Evolutionary conservation across 108 stramenopile species (phyloP).

Genomic region (Epithemia pelagica): DNA sequence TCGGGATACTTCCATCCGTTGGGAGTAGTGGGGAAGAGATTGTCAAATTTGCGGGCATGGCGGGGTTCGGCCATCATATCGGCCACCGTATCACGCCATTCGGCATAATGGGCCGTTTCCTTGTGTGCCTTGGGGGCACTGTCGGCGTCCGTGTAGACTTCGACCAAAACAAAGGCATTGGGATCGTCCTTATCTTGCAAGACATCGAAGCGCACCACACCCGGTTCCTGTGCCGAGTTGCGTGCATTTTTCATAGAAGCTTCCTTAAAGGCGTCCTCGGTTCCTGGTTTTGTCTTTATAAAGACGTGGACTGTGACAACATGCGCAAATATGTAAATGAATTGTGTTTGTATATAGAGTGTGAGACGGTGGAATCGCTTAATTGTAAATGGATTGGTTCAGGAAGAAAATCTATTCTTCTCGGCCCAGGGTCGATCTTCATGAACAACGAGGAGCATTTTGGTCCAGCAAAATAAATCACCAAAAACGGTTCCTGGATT

Average conservation of each 20-base stretch:
- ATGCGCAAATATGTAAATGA: too few species aligned
- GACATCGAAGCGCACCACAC: conserved; percentile 45
- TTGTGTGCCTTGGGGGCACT: conserved; percentile 44
- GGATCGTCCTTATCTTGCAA: conserved; percentile 43
- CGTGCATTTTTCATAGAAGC: conserved; percentile 41
- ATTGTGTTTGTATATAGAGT: too few species aligned
- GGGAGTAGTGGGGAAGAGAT: conserved; percentile 29
- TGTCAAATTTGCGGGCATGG: conserved; percentile 35
- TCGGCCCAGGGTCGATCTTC: too few species aligned
- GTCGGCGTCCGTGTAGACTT: conserved; percentile 38
- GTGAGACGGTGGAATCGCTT: too few species aligned
- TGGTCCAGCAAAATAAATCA: too few species aligned
- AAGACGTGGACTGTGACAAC: conserved; percentile 49
- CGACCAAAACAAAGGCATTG: conserved; percentile 36
- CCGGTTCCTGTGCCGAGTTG: conserved; percentile 30
- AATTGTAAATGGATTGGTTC: too few species aligned
- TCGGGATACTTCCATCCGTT: conserved; percentile 38
- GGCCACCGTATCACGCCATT: conserved; percentile 42
- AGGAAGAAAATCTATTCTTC: too few species aligned
- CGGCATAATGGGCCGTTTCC: conserved; percentile 39
- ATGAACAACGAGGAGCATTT: too few species aligned
- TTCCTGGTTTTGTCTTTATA: conserved; percentile 35
- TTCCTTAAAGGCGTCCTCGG: conserved; percentile 27
- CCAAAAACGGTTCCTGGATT: too few species aligned
- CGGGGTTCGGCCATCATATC: conserved; percentile 56